These are phyloP conservation scores for Scutellaria barbata DNA, from an alignment of 257 asterid species.

Conservation along the genomic window DNA sequence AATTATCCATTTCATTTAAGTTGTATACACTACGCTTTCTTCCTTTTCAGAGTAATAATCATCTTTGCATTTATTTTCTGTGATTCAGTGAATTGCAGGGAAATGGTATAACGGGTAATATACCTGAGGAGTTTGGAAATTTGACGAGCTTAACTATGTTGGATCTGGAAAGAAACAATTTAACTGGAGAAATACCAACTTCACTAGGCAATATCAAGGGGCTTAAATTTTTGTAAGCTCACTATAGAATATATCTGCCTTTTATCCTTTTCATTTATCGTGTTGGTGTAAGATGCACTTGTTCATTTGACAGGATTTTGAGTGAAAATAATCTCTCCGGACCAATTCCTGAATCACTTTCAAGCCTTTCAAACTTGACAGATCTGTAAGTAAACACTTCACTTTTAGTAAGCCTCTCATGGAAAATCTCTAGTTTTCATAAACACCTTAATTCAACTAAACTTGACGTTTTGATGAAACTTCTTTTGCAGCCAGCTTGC, in stretches of 20 bases:
- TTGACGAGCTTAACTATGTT: conserved; percentile 80
- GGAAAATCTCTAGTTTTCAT: background rate
- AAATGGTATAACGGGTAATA: conserved; percentile 69
- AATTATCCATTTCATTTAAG: background rate
- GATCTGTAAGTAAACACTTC: conserved; percentile 56
- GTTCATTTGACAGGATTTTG: conserved; percentile 56
- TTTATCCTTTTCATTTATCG: background rate
- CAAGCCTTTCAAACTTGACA: conserved; percentile 57
- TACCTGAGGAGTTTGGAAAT: conserved; percentile 81
- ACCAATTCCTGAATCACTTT: conserved; percentile 71
- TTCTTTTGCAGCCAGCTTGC: conserved; percentile 72
- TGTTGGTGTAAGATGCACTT: conserved; percentile 27
- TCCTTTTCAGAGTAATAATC: background rate
- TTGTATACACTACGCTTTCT: background rate
- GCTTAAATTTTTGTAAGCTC: conserved; percentile 73
- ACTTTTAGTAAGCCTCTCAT: conserved; percentile 5
- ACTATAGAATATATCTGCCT: background rate
- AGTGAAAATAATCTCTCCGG: conserved; percentile 76
- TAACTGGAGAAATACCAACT: conserved; percentile 80
- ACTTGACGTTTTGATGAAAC: conserved; percentile 23
- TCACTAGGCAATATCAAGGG: conserved; percentile 68
- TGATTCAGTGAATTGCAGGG: conserved; percentile 77
- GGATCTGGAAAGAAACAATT: conserved; percentile 69
- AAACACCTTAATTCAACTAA: background rate
- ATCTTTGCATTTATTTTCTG: conserved; percentile 18